Base-by-base conservation (phyloP, 768 basidiomycete species). In the Phallus indusiatus region DNA sequence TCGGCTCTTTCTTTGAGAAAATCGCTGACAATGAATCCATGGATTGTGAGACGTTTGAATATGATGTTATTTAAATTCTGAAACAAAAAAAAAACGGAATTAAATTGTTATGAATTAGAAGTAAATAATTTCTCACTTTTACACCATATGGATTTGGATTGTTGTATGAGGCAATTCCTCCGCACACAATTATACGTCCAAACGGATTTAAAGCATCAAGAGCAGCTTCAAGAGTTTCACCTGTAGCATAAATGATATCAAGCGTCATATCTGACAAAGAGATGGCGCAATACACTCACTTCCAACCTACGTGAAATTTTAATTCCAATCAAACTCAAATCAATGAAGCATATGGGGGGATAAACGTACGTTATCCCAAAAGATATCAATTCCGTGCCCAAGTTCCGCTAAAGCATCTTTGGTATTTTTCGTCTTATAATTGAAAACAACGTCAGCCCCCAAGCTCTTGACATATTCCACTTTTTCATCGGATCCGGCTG, bases 211-310 rank as follows among this genome's bases (percentile, higher is more conserved):
- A 17, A 46, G 73, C 74, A 1, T 73, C 70, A 4, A 86, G 66
- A 1, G 81, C 84, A 16, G 76, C 73, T 8, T 86, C 84, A 5
- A 86, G 71, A 0, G 74, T 78, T 55, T 81, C 76, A 36, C 57
- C 57, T 59, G 10, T 49, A 21, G 33, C 22, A 18, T 47, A 20
- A 48, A 51, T 22, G 16, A 51, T 22, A 34, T 51, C 14, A 51
- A 51, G 16, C 36, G 21, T 48, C 14, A 11, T n/a, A 52, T 36
- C 28, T 12, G 36, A 16, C 14, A 17, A 34, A 14, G 17, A 24
- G 5, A 28, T n/a, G n/a, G n/a, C n/a, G 22, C 22, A 2, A 28
- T 28, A 20, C 11, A 42, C 18, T 61, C 12, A 22, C 42, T 12
- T 9, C 33, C 34, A 42, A 1, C 84, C 83, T 10, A 82, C 83